Evolutionary conservation across 1,139 yeast species (phyloP).

Genomic region (Sugiyamaella neomexicana): DNA sequence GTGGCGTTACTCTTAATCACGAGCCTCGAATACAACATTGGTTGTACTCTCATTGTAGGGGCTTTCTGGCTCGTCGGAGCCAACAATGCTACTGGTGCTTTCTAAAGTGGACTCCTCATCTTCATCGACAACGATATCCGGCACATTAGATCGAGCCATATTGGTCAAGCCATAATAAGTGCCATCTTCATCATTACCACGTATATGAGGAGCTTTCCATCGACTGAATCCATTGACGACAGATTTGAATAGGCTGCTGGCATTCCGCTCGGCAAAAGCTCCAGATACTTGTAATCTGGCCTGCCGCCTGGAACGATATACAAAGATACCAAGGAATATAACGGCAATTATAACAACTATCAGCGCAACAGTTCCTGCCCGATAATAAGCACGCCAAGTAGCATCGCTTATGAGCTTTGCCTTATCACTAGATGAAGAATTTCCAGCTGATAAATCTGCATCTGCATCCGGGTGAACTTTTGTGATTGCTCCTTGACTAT

Average conservation of each 20-base stretch:
- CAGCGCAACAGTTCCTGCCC: conserved; percentile 44
- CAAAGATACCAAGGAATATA: conserved; percentile 27
- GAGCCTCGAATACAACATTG: conserved; percentile 20
- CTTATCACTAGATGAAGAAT: conserved; percentile 8
- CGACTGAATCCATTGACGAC: conserved; percentile 32
- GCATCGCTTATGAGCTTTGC: conserved; percentile 37
- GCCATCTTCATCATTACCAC: conserved; percentile 14
- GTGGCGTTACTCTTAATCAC: background rate
- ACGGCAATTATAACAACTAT: conserved; percentile 36
- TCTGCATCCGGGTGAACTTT: conserved; percentile 18
- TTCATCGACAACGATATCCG: conserved; percentile 19
- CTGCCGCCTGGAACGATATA: conserved; percentile 23
- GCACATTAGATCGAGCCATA: conserved; percentile 13
- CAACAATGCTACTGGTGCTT: conserved; percentile 6
- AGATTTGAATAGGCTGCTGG: conserved; percentile 24
- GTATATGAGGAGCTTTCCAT: conserved; percentile 30
- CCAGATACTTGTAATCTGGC: conserved; percentile 6
- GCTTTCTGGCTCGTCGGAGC: conserved; percentile 8
- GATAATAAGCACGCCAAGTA: conserved; percentile 41
- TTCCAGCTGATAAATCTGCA: conserved; percentile 3
- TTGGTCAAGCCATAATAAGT: conserved; percentile 16
- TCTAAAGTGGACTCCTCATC: conserved; percentile 22
- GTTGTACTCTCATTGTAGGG: conserved; percentile 19
- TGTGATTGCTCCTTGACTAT: conserved; percentile 19
- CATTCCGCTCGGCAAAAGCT: conserved; percentile 10